Percentiles rank a stretch among this genome's conserved stretches.
phyloP scores from a whole-genome alignment of 768 basidiomycete species.

The Tulasnella sp. region DNA sequence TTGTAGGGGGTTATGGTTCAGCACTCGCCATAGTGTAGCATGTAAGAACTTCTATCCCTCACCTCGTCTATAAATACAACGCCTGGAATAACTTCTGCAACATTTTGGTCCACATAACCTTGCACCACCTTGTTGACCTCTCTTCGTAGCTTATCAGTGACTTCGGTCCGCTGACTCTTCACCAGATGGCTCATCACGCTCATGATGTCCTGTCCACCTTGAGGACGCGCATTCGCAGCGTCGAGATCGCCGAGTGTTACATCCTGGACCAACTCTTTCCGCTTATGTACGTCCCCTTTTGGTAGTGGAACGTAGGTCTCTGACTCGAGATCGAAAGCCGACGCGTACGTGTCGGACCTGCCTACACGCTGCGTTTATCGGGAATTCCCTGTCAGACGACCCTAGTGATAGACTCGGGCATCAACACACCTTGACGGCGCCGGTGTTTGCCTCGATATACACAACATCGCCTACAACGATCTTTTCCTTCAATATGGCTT shows the following conservation, averaged over 20 bases:
- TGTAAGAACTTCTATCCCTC: conserved; percentile 19
- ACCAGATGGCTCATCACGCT: conserved; percentile 87
- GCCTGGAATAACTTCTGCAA: conserved; percentile 94
- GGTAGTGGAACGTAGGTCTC: conserved; percentile 98
- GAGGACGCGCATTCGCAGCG: conserved; percentile 87
- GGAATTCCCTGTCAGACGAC: too few species aligned
- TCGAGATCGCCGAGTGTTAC: conserved; percentile 92
- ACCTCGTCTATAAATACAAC: conserved; percentile 99
- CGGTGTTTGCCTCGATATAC: conserved; percentile 87
- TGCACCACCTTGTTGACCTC: conserved; percentile 98
- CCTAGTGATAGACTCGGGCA: neutral
- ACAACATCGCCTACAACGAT: conserved; percentile 95
- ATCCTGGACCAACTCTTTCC: conserved; percentile 91
- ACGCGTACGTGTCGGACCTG: conserved; percentile 93
- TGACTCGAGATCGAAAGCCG: conserved; percentile 94
- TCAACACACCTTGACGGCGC: conserved; percentile 74
- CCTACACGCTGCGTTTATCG: conserved; percentile 63
- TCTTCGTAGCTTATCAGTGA: conserved; percentile 88
- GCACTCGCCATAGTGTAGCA: neutral
- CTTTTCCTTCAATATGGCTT: conserved; percentile 94
- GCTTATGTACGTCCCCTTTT: conserved; percentile 93
- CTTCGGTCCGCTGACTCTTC: conserved; percentile 87
- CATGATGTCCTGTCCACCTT: conserved; percentile 95
- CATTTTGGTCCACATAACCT: conserved; percentile 94
- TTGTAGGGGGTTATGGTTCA: neutral